Evolutionary conservation across 306 rosid species (phyloP).

Genomic region (Vigna hirtella): DNA sequence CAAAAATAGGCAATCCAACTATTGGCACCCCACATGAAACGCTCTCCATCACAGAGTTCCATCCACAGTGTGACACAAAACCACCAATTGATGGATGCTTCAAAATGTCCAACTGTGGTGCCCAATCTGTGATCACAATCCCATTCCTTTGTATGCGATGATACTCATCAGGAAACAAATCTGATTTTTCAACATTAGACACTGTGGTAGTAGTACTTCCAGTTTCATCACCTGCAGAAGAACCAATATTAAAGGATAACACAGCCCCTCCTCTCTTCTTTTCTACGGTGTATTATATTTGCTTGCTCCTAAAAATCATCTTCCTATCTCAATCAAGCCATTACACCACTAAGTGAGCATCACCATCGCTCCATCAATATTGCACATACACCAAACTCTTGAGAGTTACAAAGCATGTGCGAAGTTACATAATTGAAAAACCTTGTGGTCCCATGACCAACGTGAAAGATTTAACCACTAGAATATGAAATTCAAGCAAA

Average conservation of each 20-base stretch:
- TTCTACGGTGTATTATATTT: too few species aligned
- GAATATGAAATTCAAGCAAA: too few species aligned
- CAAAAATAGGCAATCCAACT: constrained; percentile 12
- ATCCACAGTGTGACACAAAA: constrained; percentile 35
- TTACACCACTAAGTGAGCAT: too few species aligned
- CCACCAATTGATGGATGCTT: constrained; percentile 15
- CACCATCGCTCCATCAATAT: too few species aligned
- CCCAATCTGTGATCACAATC: constrained; percentile 22
- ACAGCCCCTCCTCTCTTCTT: too few species aligned
- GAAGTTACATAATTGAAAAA: too few species aligned
- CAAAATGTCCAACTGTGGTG: constrained; percentile 36
- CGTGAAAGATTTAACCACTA: too few species aligned
- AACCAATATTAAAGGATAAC: not conserved
- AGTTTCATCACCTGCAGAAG: not conserved
- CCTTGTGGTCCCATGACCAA: too few species aligned
- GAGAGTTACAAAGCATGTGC: too few species aligned
- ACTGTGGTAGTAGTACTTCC: not conserved
- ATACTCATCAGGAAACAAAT: not conserved
- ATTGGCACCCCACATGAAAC: constrained; percentile 33
- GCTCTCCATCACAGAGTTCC: constrained; percentile 32
- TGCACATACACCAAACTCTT: too few species aligned
- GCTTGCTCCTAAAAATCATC: too few species aligned
- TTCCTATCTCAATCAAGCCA: too few species aligned
- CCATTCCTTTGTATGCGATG: not conserved
- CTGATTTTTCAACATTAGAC: not conserved